phyloP scores from a whole-genome alignment of 2,329 filamentous ascomycete genomes.

The Aspergillus terreus region DNA sequence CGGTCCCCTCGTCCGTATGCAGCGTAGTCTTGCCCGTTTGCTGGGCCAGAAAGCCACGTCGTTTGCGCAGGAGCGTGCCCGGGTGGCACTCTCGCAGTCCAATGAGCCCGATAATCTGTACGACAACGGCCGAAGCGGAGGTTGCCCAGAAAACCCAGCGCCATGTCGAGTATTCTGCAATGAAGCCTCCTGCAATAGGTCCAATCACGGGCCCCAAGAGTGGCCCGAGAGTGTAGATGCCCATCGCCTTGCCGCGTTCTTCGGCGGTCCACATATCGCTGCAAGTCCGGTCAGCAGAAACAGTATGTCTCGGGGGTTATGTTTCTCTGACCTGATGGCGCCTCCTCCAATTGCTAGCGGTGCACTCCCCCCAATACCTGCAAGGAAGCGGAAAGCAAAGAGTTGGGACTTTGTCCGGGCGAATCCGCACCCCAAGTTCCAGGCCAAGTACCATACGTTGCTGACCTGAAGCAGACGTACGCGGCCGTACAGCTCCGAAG shows the following conservation, averaged over 20 bases:
- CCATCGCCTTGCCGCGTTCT: slow-evolving; percentile 59
- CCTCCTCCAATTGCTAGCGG: slow-evolving; percentile 18
- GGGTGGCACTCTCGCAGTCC: slow-evolving; percentile 63
- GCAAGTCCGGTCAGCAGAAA: slow-evolving; percentile 27
- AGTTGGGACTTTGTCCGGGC: slow-evolving; percentile 32
- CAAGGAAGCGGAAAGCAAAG: slow-evolving; percentile 54
- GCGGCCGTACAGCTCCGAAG: slow-evolving; percentile 14
- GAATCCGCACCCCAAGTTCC: slow-evolving; percentile 24
- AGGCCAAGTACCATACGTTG: slow-evolving; percentile 14
- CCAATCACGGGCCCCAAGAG: slow-evolving; percentile 63
- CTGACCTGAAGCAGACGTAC: slow-evolving; percentile 9
- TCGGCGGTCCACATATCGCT: slow-evolving; percentile 60
- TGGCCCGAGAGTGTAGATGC: slow-evolving; percentile 59
- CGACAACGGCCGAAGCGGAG: slow-evolving; percentile 56
- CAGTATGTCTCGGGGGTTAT: no score
- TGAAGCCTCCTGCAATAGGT: slow-evolving; percentile 63
- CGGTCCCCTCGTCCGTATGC: slow-evolving; percentile 28
- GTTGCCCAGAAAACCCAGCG: slow-evolving; percentile 69
- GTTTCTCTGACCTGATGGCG: slow-evolving; percentile 38
- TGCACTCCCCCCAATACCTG: slow-evolving; percentile 56
- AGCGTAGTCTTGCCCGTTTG: slow-evolving; percentile 33
- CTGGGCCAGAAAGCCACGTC: slow-evolving; percentile 47
- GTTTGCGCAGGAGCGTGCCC: slow-evolving; percentile 56
- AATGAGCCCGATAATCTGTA: slow-evolving; percentile 59
- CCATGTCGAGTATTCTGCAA: slow-evolving; percentile 62